These are phyloP conservation scores for Kuraishia floccosa DNA, from an alignment of 805 yeast species.

Conservation along the genomic window DNA sequence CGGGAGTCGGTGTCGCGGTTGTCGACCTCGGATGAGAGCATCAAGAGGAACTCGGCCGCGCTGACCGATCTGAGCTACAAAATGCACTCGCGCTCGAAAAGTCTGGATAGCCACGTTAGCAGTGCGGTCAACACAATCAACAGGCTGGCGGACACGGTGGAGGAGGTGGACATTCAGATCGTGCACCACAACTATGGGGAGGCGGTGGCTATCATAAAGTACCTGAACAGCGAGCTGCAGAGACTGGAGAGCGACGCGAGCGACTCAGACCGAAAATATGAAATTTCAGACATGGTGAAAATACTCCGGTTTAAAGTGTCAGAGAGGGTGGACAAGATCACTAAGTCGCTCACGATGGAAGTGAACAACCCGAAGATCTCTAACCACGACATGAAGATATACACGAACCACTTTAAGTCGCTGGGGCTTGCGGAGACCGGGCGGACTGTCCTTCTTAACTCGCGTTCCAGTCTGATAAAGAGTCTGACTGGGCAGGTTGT, in stretches of 20 bases:
- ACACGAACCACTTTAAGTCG: conserved; percentile 18
- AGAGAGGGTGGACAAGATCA: conserved; percentile 8
- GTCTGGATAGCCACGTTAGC: conserved; percentile 23
- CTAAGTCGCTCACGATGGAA: conserved; percentile 6
- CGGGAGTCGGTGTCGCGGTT: conserved; percentile 32
- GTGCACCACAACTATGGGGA: conserved; percentile 33
- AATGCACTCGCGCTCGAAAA: conserved; percentile 47
- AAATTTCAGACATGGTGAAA: conserved; percentile 8
- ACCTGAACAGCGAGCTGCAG: conserved; percentile 11
- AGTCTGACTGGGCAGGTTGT: conserved; percentile 37
- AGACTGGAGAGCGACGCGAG: conserved; percentile 11
- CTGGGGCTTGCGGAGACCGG: conserved; percentile 38
- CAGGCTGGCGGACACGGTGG: conserved; percentile 32
- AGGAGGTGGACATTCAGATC: conserved; percentile 36
- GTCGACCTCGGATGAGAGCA: conserved; percentile 11
- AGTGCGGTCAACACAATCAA: neutral
- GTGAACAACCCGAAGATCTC: conserved; percentile 20
- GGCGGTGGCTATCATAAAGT: conserved; percentile 23
- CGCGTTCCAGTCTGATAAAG: conserved; percentile 33
- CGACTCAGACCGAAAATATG: no score
- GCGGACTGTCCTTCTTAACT: conserved; percentile 31
- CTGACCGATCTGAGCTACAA: conserved; percentile 50
- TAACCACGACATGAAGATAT: conserved; percentile 6
- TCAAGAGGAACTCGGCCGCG: conserved; percentile 22
- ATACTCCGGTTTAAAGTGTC: conserved; percentile 7